Base-by-base conservation (phyloP, 2,329 filamentous ascomycete genomes). In the Escovopsis weberi region DNA sequence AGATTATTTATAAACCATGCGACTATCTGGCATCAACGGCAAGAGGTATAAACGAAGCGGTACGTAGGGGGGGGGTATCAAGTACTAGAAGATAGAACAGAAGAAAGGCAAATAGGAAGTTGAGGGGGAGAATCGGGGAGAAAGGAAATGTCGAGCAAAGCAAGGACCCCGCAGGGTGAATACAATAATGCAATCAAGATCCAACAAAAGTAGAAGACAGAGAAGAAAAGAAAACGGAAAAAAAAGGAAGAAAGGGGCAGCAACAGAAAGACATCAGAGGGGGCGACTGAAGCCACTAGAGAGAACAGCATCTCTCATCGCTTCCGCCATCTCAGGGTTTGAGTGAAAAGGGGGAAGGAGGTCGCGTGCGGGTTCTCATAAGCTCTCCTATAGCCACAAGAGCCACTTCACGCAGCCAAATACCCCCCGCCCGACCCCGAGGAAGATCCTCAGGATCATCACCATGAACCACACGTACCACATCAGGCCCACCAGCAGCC, bases 381-480 rank as follows among this genome's bases (percentile, higher is more conserved):
- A 7, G 28, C 3, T 9, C 28, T 11, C 11, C 28, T 60, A 85
- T 51, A 91, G 59, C 85, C 85, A 94, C 48, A 94, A 64, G 57
- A 95, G 61, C 89, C 89, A 96, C 55, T 72, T 71, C n/a, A 83
- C 67, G 9, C 74, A 70, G 10, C 67, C 63, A 40, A 77, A 65
- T 0, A 75, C 55, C 2, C 78, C 78, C 38, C 72, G 72, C 37
- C 80, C 72, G 1, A 82, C 51, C 10, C 79, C 78, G 46, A 78
- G 65, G 33, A 83, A 63, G 12, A 84, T 60, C 46, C 85, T 75
- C 41, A 82, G 67, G 23, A 89, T 68, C 58, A 87, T 83, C 23
- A 95, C 88, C 32, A 94, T 68, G 45, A 93, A 76, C 87, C 89
- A 96, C 12, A 93, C 80, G 61, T 82, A 86, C 87, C 91, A 95